A percentile compares a stretch with the other conserved stretches of the same genome.
These are phyloP conservation scores for Circinella umbellata DNA, from an alignment of 371 early-diverging fungal genomes.

Conservation along the genomic window DNA sequence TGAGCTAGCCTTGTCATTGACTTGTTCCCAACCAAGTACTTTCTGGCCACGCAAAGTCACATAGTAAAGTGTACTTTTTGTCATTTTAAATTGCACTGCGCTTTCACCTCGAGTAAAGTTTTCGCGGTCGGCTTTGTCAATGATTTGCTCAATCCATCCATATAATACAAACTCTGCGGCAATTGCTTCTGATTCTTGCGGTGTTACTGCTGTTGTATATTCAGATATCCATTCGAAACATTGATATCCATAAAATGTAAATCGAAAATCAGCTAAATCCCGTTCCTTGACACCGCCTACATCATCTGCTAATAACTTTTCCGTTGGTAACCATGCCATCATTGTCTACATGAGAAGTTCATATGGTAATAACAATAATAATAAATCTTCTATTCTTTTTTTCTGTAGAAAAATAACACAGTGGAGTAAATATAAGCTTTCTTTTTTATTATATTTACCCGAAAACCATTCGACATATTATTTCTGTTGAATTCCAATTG, in stretches of 20 bases:
- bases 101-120: constrained; percentile 25
- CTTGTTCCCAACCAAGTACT: constrained; percentile 55
- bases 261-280: constrained; percentile 23
- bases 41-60: constrained; percentile 57
- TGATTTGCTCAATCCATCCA: constrained; percentile 58
- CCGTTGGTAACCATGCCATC: constrained; percentile 53
- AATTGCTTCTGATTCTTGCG: constrained; percentile 61
- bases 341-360: constrained; percentile 33
- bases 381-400: no score
- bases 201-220: constrained; percentile 61
- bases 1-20: constrained; percentile 8
- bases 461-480: constrained; percentile 58
- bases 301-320: constrained; percentile 41
- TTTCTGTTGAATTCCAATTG: constrained; percentile 44
- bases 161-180: constrained; percentile 60
- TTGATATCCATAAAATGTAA: constrained; percentile 46
- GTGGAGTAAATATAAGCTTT: neutral
- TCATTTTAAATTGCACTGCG: constrained; percentile 40
- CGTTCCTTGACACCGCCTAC: constrained; percentile 44
- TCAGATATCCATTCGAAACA: constrained; percentile 67
- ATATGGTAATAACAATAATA: no score
- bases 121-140: constrained; percentile 45
- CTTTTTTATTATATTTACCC: constrained; percentile 12
- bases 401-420: no score
- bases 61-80: constrained; percentile 58